These are phyloP conservation scores for Barbatosphaeria neglecta DNA, from an alignment of 495 filamentous ascomycete species.

Conservation along the genomic window DNA sequence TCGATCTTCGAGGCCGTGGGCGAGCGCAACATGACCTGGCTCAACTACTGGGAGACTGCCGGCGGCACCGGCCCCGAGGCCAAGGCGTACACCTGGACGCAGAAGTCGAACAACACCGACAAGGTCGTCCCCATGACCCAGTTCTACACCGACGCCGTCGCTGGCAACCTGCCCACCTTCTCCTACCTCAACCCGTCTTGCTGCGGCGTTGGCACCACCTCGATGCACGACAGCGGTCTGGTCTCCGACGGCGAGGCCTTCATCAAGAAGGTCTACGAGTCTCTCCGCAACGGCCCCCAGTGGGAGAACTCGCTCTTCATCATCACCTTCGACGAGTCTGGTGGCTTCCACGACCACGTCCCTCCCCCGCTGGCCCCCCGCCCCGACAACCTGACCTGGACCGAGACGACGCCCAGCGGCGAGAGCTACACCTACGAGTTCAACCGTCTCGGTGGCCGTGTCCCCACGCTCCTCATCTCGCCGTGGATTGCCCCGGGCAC, in stretches of 20 bases:
- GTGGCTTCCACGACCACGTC: slow-evolving; percentile 8
- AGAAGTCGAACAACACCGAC: slow-evolving; percentile 10
- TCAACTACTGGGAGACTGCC: slow-evolving; percentile 8
- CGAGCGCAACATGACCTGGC: slow-evolving; percentile 3
- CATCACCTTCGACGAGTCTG: slow-evolving; percentile 8
- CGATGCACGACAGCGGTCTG: slow-evolving; percentile 7
- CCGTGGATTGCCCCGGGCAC: slow-evolving; percentile 4
- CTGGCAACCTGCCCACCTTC: slow-evolving; percentile 4
- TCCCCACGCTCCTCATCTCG: slow-evolving; percentile 6
- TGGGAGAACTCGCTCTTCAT: slow-evolving; percentile 7
- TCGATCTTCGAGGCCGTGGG: slow-evolving; percentile 5
- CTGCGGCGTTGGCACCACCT: slow-evolving; percentile 6
- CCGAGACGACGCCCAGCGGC: slow-evolving; percentile 4
- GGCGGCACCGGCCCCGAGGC: slow-evolving; percentile 4
- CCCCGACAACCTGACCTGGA: slow-evolving; percentile 8
- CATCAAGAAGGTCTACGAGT: slow-evolving; percentile 8
- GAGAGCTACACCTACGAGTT: slow-evolving; percentile 4
- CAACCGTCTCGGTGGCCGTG: slow-evolving; percentile 6
- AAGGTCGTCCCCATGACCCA: slow-evolving; percentile 3
- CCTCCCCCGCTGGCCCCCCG: slow-evolving; percentile 6
- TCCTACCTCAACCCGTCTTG: slow-evolving; percentile 7
- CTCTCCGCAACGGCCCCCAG: slow-evolving; percentile 5
- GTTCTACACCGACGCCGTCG: slow-evolving; percentile 2
- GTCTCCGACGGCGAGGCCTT: slow-evolving; percentile 7
- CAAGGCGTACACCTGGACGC: slow-evolving; percentile 5